Evolutionary conservation across 257 asterid genomes (phyloP), one percentile per base, ranked within the genome.

Genomic region (Fraxinus quadrangulata): DNA sequence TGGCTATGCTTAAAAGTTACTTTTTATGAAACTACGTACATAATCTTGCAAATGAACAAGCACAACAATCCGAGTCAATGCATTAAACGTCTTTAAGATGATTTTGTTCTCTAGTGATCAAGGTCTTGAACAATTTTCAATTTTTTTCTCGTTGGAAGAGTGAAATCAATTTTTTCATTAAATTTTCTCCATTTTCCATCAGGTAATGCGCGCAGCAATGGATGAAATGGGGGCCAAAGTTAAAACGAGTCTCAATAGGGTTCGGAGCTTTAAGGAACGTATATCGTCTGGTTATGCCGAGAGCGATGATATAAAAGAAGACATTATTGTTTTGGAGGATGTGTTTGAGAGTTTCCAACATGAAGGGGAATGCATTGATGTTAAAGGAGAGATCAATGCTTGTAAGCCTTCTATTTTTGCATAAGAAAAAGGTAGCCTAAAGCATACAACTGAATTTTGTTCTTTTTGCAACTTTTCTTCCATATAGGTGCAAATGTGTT

Each of bases 171-270:
- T 14, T 49, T 49, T 49, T 0, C 6, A 49, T 49, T 49, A 2
- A 49, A 3, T 12, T 3, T 16, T 49, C 61, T 17, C 61, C 61
- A 51, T 51, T 1, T 39, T 51, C 61, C 61, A 51, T 17, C 23
- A 51, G 61, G 61, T 30, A 37, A 78, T 88, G 83, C 84, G 72
- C 6, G 79, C 51, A 5, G 74, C 84, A 0, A 79, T 88, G 42
- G 94, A 86, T 70, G 96, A 89, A 70, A 85, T 89, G 79, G 86
- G 77, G 75, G 79, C 24, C n/a, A 85, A 85, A 42, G 83, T 89
- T 5, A 84, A 76, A 63, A 75, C 79, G 6, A 82, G 92, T 16
- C 82, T 85, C 3, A 86, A 79, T 65, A 81, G 81, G 39, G 82
- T 93, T 21, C 80, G 80, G 14, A 75, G 87, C 19, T 86, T 88